Evolutionary conservation across 371 early-diverging fungal genomes (phyloP).

Genomic region (Syncephalastrum monosporum): DNA sequence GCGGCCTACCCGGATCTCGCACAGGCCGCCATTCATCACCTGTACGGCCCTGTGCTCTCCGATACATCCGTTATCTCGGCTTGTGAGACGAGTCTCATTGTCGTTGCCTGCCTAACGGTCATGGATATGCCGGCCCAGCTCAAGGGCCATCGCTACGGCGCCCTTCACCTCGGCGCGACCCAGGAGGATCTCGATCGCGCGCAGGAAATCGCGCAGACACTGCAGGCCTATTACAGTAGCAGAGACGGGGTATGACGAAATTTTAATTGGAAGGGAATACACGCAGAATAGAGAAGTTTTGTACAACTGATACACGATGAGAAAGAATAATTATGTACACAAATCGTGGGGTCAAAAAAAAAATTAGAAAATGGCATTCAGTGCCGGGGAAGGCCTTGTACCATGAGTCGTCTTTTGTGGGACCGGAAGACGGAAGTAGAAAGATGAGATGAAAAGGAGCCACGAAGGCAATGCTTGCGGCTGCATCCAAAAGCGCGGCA

Average conservation of each 20-base stretch:
- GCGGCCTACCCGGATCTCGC: conserved; percentile 34
- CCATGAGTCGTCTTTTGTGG: too few species aligned
- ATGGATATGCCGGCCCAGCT: conserved; percentile 33
- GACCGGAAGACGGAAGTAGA: too few species aligned
- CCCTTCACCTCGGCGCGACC: conserved; percentile 33
- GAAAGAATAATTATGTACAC: too few species aligned
- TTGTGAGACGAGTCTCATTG: conserved; percentile 34
- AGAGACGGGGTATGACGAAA: not conserved
- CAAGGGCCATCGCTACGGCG: conserved; percentile 35
- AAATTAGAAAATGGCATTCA: too few species aligned
- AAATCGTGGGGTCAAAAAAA: too few species aligned
- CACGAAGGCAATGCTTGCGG: too few species aligned
- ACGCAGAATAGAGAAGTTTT: not conserved
- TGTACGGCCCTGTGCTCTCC: conserved; percentile 33
- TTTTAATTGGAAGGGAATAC: too few species aligned
- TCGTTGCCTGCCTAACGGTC: conserved; percentile 26
- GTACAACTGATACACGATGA: not conserved
- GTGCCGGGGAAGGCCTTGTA: too few species aligned
- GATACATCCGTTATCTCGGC: conserved; percentile 25
- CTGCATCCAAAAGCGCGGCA: conserved; percentile 4
- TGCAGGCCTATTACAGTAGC: conserved; percentile 5
- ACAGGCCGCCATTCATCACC: conserved; percentile 34
- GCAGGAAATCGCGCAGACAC: conserved; percentile 11
- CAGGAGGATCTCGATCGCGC: conserved; percentile 20
- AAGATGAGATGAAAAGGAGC: too few species aligned